Evolutionary conservation across 305 asterid species (phyloP).

Genomic region (Plantago lanceolata): DNA sequence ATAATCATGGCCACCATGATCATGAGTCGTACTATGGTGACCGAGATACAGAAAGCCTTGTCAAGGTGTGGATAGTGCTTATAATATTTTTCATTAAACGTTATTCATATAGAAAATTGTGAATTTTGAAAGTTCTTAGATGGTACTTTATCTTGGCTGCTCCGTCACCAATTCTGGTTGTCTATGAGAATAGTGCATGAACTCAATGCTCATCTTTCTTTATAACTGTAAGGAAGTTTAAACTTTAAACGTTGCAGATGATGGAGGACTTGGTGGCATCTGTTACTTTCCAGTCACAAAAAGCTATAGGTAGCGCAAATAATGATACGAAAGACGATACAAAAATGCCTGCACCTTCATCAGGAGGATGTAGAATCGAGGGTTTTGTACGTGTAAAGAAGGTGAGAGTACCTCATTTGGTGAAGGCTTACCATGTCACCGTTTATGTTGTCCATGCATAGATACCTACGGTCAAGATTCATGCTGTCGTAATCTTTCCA

Average conservation of each 20-base stretch:
- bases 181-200: background rate
- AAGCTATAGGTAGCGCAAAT: slow-evolving; percentile 42
- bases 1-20: slow-evolving; percentile 81
- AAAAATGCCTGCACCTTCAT: slow-evolving; percentile 78
- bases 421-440: background rate
- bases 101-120: slow-evolving; percentile 8
- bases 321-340: slow-evolving; percentile 34
- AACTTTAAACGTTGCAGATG: slow-evolving; percentile 54
- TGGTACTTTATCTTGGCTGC: background rate
- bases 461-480: background rate
- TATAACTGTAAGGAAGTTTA: slow-evolving; percentile 22
- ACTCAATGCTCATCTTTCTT: slow-evolving; percentile 7
- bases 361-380: slow-evolving; percentile 95
- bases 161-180: slow-evolving; percentile 9
- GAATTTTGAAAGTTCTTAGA: background rate
- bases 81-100: background rate
- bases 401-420: slow-evolving; percentile 38
- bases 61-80: slow-evolving; percentile 53
- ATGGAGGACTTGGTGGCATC: slow-evolving; percentile 85
- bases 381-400: slow-evolving; percentile 95
- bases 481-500: slow-evolving; percentile 1
- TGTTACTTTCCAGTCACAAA: slow-evolving; percentile 51
- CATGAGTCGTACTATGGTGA: slow-evolving; percentile 98
- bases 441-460: background rate
- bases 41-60: slow-evolving; percentile 81